Percentiles rank a stretch among this genome's conserved stretches.
These are phyloP conservation scores for Blastomyces parvus DNA, from an alignment of 2,329 filamentous ascomycete species.

Conservation along the genomic window DNA sequence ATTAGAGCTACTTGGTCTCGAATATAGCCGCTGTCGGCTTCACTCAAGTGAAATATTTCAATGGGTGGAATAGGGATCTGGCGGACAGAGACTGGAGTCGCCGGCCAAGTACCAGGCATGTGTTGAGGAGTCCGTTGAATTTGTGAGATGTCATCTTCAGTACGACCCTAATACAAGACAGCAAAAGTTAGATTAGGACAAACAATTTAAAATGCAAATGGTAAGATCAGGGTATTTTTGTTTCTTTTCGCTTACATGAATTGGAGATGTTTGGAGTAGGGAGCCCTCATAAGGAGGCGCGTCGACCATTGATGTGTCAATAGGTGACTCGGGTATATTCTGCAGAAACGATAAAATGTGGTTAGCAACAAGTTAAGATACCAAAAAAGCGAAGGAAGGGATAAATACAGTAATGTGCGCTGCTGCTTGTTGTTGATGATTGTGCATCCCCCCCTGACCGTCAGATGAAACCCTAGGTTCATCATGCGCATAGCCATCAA, in stretches of 20 bases:
- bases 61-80: slow-evolving; percentile 3
- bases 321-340: slow-evolving; percentile 1
- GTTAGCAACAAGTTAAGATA: not conserved
- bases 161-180: not conserved
- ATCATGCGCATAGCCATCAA: not conserved
- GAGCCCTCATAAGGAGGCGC: slow-evolving; percentile 1
- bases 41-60: slow-evolving; percentile 1
- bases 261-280: not conserved
- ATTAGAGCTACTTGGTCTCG: slow-evolving; percentile 9
- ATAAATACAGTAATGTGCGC: not conserved
- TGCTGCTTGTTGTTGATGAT: not conserved
- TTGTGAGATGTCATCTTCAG: not conserved
- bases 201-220: not conserved
- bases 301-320: slow-evolving; percentile 6
- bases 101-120: slow-evolving; percentile 5
- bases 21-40: not conserved
- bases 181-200: not conserved
- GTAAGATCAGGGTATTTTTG: not conserved
- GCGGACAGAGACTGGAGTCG: not conserved
- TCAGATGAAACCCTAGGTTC: not conserved
- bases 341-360: not conserved
- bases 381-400: not conserved
- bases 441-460: not conserved
- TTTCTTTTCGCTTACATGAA: not conserved
- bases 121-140: not conserved